A percentile compares a stretch with the other conserved stretches of the same genome.
Conservation (phyloP, 2,329 filamentous ascomycete genomes). For the Cercospora sp. region DNA sequence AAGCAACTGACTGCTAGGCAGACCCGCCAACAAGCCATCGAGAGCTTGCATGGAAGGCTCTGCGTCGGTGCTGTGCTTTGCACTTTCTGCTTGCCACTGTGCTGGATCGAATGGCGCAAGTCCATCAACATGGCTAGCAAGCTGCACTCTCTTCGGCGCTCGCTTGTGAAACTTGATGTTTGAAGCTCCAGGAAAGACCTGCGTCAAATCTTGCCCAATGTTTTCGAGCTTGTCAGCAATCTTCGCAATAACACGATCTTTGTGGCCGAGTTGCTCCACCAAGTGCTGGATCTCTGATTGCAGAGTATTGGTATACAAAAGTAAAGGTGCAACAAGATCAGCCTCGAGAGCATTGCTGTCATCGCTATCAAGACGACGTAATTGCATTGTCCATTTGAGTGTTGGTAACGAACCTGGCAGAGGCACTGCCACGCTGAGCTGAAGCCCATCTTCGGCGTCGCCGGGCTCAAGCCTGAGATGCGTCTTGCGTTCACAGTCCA, state of each 20-base stretch:
- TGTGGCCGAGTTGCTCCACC: constrained; percentile 54
- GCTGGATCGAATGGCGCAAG: constrained; percentile 55
- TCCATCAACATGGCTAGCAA: constrained; percentile 57
- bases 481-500: constrained; percentile 44
- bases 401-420: constrained; percentile 64
- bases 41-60: constrained; percentile 18
- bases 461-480: constrained; percentile 36
- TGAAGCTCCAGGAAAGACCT: constrained; percentile 58
- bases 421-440: constrained; percentile 58
- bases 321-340: constrained; percentile 56
- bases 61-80: neutral
- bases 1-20: neutral
- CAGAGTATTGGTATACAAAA: constrained; percentile 52
- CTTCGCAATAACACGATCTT: constrained; percentile 60
- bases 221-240: constrained; percentile 61
- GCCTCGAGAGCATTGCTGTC: constrained; percentile 46
- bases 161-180: constrained; percentile 50
- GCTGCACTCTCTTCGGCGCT: constrained; percentile 51
- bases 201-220: constrained; percentile 56
- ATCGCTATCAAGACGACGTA: constrained; percentile 41
- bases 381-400: constrained; percentile 65
- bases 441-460: constrained; percentile 41
- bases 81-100: constrained; percentile 40
- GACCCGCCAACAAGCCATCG: constrained; percentile 21
- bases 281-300: constrained; percentile 53